A percentile compares a stretch with the other conserved stretches of the same genome.
These are phyloP conservation scores for Antitrichia curtipendula DNA, from an alignment of 225 moss, liverwort and hornwort genomes.

Conservation along the genomic window DNA sequence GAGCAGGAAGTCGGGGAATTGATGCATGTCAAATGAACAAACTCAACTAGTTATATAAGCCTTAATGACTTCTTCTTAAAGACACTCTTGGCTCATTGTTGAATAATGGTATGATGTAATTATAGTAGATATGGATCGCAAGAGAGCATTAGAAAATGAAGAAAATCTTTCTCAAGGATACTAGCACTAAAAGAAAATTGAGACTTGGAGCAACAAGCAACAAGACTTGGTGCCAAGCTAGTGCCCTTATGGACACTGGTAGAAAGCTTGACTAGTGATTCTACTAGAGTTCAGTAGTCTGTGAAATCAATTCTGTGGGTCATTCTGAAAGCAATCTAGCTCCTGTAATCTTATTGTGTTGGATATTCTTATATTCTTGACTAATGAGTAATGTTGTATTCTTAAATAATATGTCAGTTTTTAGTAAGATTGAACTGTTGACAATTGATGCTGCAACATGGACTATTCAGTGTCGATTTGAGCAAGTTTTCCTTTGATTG, in stretches of 20 bases:
- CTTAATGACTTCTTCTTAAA: not conserved
- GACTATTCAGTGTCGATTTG: not conserved
- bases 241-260: not conserved
- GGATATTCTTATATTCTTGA: not conserved
- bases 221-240: not conserved
- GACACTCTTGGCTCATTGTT: not conserved
- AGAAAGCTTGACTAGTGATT: not conserved
- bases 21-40: not conserved
- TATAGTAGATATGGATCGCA: not conserved
- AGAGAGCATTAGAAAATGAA: not conserved
- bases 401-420: not conserved
- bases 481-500: not conserved
- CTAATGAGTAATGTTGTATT: not conserved
- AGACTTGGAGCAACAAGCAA: not conserved
- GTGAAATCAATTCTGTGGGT: not conserved
- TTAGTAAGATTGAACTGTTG: not conserved
- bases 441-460: not conserved
- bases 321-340: not conserved
- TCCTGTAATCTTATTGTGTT: not conserved
- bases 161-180: not conserved
- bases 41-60: not conserved
- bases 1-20: not conserved
- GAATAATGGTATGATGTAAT: not conserved
- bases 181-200: not conserved
- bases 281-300: not conserved